Evolutionary conservation across 805 yeast genomes (phyloP).

Genomic region (Yarrowia hollandica): DNA sequence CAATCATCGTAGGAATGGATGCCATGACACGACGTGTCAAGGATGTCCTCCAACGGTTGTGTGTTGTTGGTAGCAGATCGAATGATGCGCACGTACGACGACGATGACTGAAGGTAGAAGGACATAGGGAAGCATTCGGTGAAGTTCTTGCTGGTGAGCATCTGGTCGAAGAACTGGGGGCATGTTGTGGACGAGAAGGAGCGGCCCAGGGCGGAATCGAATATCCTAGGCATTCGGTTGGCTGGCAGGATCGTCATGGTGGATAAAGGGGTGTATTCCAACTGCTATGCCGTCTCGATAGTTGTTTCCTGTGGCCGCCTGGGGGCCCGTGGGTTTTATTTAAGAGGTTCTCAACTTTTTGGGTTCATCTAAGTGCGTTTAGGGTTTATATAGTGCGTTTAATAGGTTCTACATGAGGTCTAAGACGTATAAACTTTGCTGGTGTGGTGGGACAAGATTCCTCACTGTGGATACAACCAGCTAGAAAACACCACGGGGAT

Average conservation of each 20-base stretch:
- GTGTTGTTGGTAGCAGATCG: constrained; percentile 34
- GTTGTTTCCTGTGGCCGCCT: too few relatives aligned
- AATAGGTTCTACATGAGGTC: background rate
- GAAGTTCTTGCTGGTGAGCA: constrained; percentile 36
- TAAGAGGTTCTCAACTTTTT: background rate
- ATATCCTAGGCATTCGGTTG: constrained; percentile 35
- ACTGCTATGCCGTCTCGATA: too few relatives aligned
- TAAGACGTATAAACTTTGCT: background rate
- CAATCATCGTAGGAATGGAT: constrained; percentile 33
- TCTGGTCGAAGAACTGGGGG: constrained; percentile 35
- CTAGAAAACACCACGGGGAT: background rate
- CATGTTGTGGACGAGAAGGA: constrained; percentile 37
- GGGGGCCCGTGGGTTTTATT: constrained; percentile 4
- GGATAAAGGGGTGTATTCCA: too few relatives aligned
- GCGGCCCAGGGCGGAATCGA: constrained; percentile 39
- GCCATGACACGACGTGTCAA: constrained; percentile 37
- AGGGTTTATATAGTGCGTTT: constrained; percentile 1
- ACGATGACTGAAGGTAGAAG: constrained; percentile 38
- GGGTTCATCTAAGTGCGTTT: background rate
- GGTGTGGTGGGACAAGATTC: background rate
- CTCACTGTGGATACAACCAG: background rate
- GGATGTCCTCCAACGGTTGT: constrained; percentile 34
- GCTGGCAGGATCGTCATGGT: constrained; percentile 17
- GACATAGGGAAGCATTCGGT: constrained; percentile 39
- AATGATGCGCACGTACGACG: constrained; percentile 37